Evolutionary conservation across 306 rosid genomes (phyloP), one percentile per base, ranked within the genome.

Genomic region (Alnus glutinosa): DNA sequence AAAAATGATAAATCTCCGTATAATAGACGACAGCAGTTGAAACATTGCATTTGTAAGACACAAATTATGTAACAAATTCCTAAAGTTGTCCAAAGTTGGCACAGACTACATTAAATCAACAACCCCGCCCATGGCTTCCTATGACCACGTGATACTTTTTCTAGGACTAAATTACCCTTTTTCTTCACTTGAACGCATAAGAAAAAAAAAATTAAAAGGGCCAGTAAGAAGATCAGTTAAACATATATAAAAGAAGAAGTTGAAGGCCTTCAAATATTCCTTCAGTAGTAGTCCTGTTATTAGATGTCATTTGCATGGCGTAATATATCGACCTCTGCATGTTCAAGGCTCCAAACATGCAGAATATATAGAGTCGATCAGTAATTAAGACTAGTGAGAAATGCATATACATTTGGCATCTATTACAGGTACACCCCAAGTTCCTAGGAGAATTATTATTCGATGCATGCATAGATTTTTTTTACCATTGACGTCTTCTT

Each of bases 41-140:
- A 23, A 23, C 28, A 23, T 23, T 23, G 28, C 28, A 23, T 23
- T 23, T 23, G 28, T 23, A 23, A 23, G 28, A 23, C 28, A 23
- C 28, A 23, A 42, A 42, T 49, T 49, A 1, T 49, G 36, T 10
- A 83, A 85, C 90, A 62, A 85, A 83, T 80, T 68, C 90, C 12
- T 42, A 37, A 66, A 64, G 16, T 76, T 32, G 71, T 72, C 74
- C 12, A 39, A 15, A 32, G 44, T 64, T 74, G 58, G 51, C 75
- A 49, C 10, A 62, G 49, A 55, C 49, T 66, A 18, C n/a, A 61
- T 18, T 19, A 12, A 34, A 55, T n/a, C 30, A 19, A 34, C 46
- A 44, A 4, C 37, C 18, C 12, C 37, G 1, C 37, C 37, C 2
- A 34, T 34, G 1, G 37, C 15, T 48, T 70, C 47, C 70, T 19